phyloP scores from a whole-genome alignment of 768 basidiomycete species.

The Tylopilus balloui region DNA sequence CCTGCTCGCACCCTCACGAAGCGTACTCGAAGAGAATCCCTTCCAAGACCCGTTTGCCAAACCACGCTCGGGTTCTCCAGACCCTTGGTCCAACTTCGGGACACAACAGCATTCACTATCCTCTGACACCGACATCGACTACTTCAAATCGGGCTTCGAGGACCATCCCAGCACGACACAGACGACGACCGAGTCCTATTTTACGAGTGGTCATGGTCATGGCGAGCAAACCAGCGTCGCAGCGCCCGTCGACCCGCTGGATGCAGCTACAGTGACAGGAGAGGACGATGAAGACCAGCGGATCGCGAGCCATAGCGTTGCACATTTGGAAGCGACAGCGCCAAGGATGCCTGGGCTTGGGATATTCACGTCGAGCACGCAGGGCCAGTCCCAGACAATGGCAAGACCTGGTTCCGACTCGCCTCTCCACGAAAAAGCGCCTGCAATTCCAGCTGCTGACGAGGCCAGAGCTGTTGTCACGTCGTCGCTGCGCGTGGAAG shows the following conservation, averaged over 20 bases:
- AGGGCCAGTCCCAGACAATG: constrained; percentile 21
- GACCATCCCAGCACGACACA: constrained; percentile 23
- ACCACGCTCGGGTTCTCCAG: constrained; percentile 59
- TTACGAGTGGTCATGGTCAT: constrained; percentile 34
- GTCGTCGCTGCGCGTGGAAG: constrained; percentile 17
- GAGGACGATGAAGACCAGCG: constrained; percentile 31
- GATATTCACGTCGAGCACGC: constrained; percentile 27
- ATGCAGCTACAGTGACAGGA: constrained; percentile 34
- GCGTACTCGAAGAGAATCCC: constrained; percentile 66
- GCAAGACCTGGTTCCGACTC: constrained; percentile 11
- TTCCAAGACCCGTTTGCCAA: constrained; percentile 71
- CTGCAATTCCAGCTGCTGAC: constrained; percentile 35
- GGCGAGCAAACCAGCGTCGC: constrained; percentile 18
- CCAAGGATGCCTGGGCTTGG: constrained; percentile 48
- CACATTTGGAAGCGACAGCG: constrained; percentile 8
- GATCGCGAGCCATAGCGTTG: constrained; percentile 11
- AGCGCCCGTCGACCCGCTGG: constrained; percentile 38
- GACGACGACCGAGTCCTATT: constrained; percentile 34
- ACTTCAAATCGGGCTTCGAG: constrained; percentile 28
- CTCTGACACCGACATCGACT: constrained; percentile 23
- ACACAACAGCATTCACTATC: constrained; percentile 25
- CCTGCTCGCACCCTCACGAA: constrained; percentile 57
- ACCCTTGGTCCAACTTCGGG: constrained; percentile 70
- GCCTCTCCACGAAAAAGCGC: constrained; percentile 23
- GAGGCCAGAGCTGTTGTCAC: constrained; percentile 11